Evolutionary conservation across 768 basidiomycete genomes (phyloP), one percentile per base, ranked within the genome.

Genomic region (Tulasnella sp.): DNA sequence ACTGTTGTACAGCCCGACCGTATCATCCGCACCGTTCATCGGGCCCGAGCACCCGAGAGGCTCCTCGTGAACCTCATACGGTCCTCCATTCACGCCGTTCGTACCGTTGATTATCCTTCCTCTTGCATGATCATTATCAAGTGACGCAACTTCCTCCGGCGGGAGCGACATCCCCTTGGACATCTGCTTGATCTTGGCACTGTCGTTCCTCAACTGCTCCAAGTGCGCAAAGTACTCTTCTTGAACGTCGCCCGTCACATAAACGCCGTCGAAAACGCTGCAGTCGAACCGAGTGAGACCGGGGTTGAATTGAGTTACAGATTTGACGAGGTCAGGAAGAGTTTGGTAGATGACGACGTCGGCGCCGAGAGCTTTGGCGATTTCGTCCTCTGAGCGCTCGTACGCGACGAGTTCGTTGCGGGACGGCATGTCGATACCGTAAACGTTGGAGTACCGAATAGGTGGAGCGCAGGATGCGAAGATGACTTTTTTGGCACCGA

Each of bases 401-500:
- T 96, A 86, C 0, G 95, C 97, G 71, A 99, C 96, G 39, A 99
- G 91, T 81, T 99, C 97, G 42, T 86, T 84, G n/a, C 94, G 90
- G 3, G 96, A 94, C 38, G 97, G 97, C 97, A 99, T 99, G 85
- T 99, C 97, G 81, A 99, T 99, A 25, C 97, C 97, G 83, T 99
- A 99, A 5, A 99, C 97, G 81, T 99, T 97, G 5, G 96, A 91
- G 82, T 90, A 89, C 36, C 94, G 89, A 80, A 99, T 99, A 0
- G 97, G 94, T 7, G 97, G 97, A 9, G 97, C 94, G 81, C 97
- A 99, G 71, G 95, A 97, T 0, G 97, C 97, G 67, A 99, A 90
- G 78, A 98, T 91, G 80, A 99, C 94, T 79, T 92, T 93, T 83
- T 92, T 95, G 22, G 97, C 97, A 19, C 97, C 97, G 19, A 97